These are phyloP conservation scores for Saururus chinensis DNA, from an alignment of 164 flowering plant genomes.

Conservation along the genomic window DNA sequence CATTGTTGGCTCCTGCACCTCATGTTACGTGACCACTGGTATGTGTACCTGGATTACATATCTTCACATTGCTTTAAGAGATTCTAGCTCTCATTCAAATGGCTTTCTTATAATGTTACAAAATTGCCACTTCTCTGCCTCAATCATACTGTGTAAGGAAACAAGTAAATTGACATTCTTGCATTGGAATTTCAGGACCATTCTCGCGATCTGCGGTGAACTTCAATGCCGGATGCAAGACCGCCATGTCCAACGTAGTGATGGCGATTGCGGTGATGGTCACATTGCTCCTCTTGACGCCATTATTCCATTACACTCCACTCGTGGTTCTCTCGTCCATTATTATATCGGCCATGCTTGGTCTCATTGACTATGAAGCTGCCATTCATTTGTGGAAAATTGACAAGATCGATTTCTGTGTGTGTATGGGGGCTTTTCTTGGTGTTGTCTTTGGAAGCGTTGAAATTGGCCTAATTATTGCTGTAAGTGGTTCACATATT, in stretches of 20 bases:
- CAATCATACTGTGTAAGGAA: too few relatives aligned
- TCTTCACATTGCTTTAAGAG: too few relatives aligned
- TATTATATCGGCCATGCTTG: constrained; percentile 61
- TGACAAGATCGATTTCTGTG: constrained; percentile 59
- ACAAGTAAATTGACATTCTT: too few relatives aligned
- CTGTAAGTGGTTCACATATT: constrained; percentile 28
- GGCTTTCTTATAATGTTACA: too few relatives aligned
- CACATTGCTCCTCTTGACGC: constrained; percentile 52
- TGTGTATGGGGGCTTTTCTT: constrained; percentile 43
- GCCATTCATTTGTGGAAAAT: constrained; percentile 53
- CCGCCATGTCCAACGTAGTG: constrained; percentile 67
- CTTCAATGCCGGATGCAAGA: constrained; percentile 71
- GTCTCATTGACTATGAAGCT: constrained; percentile 57
- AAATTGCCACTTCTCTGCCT: too few relatives aligned
- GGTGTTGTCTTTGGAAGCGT: constrained; percentile 64
- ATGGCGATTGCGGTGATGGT: constrained; percentile 66
- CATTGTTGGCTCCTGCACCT: constrained; percentile 71
- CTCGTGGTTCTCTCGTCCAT: constrained; percentile 64
- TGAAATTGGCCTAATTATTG: constrained; percentile 43
- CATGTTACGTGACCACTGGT: constrained; percentile 92
- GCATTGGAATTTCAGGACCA: constrained; percentile 32
- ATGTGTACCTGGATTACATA: too few relatives aligned
- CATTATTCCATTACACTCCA: constrained; percentile 74
- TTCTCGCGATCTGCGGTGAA: constrained; percentile 73
- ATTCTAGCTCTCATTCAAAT: too few relatives aligned